Base-by-base conservation (phyloP, 495 filamentous ascomycete species). In the Tuber melanosporum region DNA sequence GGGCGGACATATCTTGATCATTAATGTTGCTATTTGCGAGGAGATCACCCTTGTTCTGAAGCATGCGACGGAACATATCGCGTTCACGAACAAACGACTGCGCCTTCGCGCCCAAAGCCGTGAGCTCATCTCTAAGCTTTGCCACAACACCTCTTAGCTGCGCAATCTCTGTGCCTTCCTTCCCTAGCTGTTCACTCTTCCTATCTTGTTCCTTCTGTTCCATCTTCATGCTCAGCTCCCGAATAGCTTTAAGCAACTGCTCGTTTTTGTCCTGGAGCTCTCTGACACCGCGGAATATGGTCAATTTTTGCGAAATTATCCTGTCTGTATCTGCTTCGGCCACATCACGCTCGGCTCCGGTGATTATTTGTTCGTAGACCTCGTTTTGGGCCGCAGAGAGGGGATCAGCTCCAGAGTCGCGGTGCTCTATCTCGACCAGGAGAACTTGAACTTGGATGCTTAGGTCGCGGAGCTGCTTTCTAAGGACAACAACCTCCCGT, bases 61-160 rank as follows among this genome's bases (percentile, higher is more conserved):
- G 89, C 90, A 98, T 95, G 62, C 93, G 93, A 44, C 94, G 90
- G 90, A 97, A 98, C 88, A 97, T 98, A 81, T 99, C 94, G 47
- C 95, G 90, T 85, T 99, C 95, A 82, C 93, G 93, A 71, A 95
- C 92, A 79, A 97, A 97, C 84, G 93, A 97, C 86, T 97, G 91
- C 45, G 92, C 92, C 77, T 81, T 82, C 17, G 92, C 89, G 6
- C 91, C 87, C 71, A 95, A 89, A 46, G 91, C 91, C 77, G 91
- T 88, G 47, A 97, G 87, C 81, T 98, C 95, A 47, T 90, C 89
- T 75, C 87, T 87, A 73, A 90, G 86, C 32, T 85, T 85, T 73
- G 81, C 80, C 20, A 83, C 70, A 7, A 76, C 77, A 62, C 74
- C 73, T 73, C 80, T 78, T 20, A 83, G 74, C 42, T 77, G 73